phyloP scores from a whole-genome alignment of 805 yeast species.

The Tetrapisispora nanseiensis region DNA sequence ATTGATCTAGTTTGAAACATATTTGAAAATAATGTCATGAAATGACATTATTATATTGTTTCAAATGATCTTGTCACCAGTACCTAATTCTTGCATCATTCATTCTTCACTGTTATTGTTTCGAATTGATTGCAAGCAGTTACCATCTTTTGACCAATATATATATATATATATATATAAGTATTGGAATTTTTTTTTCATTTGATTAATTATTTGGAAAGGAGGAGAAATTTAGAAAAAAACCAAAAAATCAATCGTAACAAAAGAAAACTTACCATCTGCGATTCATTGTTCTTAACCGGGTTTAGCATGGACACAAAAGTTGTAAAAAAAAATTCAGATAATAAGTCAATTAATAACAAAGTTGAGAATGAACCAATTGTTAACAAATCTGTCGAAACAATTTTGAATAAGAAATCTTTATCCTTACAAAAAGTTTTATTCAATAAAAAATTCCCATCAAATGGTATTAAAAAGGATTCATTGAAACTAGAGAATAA shows the following conservation, averaged over 20 bases:
- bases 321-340: neutral
- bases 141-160: too few relatives aligned
- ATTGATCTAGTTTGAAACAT: too few relatives aligned
- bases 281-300: too few relatives aligned
- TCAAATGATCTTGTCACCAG: too few relatives aligned
- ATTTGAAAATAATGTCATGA: too few relatives aligned
- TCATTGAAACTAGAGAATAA: neutral
- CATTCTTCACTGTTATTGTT: too few relatives aligned
- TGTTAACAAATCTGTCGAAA: neutral
- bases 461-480: neutral
- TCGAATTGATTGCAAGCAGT: too few relatives aligned
- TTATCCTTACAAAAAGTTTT: slow-evolving; percentile 17
- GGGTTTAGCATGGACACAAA: neutral
- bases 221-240: too few relatives aligned
- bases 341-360: neutral
- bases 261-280: neutral
- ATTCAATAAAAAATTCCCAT: slow-evolving; percentile 14
- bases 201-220: neutral
- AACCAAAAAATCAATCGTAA: neutral
- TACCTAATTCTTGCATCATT: too few relatives aligned
- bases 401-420: neutral
- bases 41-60: too few relatives aligned
- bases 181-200: neutral
- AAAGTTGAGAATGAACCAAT: neutral
- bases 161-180: neutral